Base-by-base conservation (phyloP, 306 rosid species). In the Ammopiptanthus mongolicus region DNA sequence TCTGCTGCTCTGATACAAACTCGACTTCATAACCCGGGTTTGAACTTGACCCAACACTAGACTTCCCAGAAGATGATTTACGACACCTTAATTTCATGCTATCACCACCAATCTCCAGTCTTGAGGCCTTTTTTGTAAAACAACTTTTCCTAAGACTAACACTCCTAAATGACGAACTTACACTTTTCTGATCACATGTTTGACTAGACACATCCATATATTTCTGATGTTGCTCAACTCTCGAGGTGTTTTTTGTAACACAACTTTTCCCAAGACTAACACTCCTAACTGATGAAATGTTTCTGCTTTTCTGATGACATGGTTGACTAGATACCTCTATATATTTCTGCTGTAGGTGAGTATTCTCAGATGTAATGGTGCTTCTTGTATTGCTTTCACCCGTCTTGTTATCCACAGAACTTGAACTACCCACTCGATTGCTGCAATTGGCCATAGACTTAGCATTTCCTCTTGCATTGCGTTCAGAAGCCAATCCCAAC, bases 41-140 rank as follows among this genome's bases (percentile, higher is more conserved):
- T 60, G 87, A 89, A 78, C 91, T 86, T 70, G 98, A 88, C 29
- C 91, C 90, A 57, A 89, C 81, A 69, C 93, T 92, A 61, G 96
- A 92, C 75, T 86, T 92, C 68, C 90, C 81, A 7, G 90, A 84
- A 70, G 97, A 81, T 69, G 96, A 93, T 59, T 87, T 80, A 44
- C 58, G 77, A 37, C 84, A 86, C 42, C 84, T 83, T 69, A 86
- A 87, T 29, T 62, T 82, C 81, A 72, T 83, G 73, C 41, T 65
- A 57, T 63, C 75, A 55, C 81, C 61, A 73, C 25, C 77, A 65
- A 69, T 78, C 68, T 80, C 90, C 66, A 83, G 64, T 64, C 81
- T 86, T 39, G 85, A 68, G 60, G 83, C 85, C 81, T 79, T 81
- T 66, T 71, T 71, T 3, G 79, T 74, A 23, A 61, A 77, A 71